These are phyloP conservation scores for Diplocarpon rosae DNA, from an alignment of 2,329 filamentous ascomycete species.

Conservation along the genomic window DNA sequence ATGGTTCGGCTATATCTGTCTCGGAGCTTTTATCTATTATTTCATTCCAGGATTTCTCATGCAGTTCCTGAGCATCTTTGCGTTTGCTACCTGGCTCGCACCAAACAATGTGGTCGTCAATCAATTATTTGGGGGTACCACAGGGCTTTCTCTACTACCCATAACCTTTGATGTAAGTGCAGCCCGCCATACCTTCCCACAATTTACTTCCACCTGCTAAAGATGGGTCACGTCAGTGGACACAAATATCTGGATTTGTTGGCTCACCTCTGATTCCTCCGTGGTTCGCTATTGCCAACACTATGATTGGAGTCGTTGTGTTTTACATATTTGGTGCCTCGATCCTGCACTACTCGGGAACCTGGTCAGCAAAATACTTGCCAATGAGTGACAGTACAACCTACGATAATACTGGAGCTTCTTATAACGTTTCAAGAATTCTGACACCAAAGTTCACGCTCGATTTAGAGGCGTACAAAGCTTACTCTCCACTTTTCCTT, in stretches of 20 bases:
- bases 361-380: constrained; percentile 35
- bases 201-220: too few relatives aligned
- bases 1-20: constrained; percentile 29
- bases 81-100: constrained; percentile 61
- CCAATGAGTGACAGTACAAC: constrained; percentile 60
- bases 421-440: constrained; percentile 55
- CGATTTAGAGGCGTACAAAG: constrained; percentile 51
- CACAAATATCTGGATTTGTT: constrained; percentile 8
- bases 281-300: constrained; percentile 65
- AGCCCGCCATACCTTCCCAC: too few relatives aligned
- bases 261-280: constrained; percentile 47
- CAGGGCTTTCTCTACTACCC: constrained; percentile 56
- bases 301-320: constrained; percentile 51
- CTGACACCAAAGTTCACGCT: constrained; percentile 51
- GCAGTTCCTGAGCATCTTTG: constrained; percentile 59
- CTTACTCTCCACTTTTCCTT: constrained; percentile 62
- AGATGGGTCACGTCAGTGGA: too few relatives aligned
- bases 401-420: constrained; percentile 57
- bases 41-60: constrained; percentile 51
- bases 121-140: constrained; percentile 58
- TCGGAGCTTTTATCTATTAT: constrained; percentile 38
- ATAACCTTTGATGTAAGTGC: constrained; percentile 59
- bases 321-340: constrained; percentile 52
- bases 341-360: constrained; percentile 51
- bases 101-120: constrained; percentile 59